phyloP scores from a whole-genome alignment of 352 stramenopile genomes.

The Pilasporangium apinafurcum region DNA sequence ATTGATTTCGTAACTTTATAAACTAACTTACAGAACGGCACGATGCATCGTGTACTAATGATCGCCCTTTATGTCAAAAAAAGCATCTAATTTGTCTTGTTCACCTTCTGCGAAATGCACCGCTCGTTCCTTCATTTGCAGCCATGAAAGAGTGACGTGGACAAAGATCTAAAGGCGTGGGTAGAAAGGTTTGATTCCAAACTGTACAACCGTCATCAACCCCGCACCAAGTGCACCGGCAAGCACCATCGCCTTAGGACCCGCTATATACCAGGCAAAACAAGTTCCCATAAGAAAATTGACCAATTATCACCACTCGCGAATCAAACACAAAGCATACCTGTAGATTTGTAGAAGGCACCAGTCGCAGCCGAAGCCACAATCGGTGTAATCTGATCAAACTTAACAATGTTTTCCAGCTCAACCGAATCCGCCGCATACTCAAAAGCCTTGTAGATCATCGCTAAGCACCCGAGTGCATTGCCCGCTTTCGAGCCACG shows the following conservation, averaged over 20 bases:
- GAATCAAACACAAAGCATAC: conserved; percentile 6
- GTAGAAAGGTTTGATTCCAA: conserved; percentile 83
- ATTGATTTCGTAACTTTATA: too few relatives aligned
- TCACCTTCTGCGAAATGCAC: too few relatives aligned
- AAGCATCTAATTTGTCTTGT: too few relatives aligned
- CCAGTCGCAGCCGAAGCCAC: conserved; percentile 74
- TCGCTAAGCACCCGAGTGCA: conserved; percentile 69
- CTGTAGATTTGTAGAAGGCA: conserved; percentile 84
- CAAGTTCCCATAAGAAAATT: neutral
- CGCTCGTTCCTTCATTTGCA: too few relatives aligned
- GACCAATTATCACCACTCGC: neutral
- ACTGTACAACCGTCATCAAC: conserved; percentile 81
- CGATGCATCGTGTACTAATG: too few relatives aligned
- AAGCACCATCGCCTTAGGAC: conserved; percentile 78
- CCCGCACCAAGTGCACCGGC: conserved; percentile 71
- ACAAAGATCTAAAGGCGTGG: conserved; percentile 73
- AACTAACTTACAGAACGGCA: too few relatives aligned
- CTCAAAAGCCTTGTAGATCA: conserved; percentile 87
- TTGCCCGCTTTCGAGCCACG: conserved; percentile 84
- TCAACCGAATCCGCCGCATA: conserved; percentile 72
- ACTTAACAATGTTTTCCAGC: conserved; percentile 77
- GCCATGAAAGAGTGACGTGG: too few relatives aligned
- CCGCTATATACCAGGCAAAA: conserved; percentile 14
- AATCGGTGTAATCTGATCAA: conserved; percentile 81
- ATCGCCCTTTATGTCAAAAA: too few relatives aligned